Evolutionary conservation across 139 green algal genomes (phyloP).

Genomic region (Coelastrella sp.): DNA sequence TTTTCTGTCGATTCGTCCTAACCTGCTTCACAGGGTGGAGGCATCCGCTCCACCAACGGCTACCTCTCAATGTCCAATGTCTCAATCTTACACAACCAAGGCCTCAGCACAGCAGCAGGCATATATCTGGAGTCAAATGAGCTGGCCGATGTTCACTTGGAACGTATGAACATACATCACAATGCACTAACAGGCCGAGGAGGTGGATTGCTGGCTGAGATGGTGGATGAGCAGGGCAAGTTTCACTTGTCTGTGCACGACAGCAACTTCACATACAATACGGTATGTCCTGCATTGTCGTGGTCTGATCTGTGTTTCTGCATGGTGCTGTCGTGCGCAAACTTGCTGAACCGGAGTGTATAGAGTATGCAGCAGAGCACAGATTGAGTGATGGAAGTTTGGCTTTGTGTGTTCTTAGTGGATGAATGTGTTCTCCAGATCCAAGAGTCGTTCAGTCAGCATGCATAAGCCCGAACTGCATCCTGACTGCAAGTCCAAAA

Average conservation of each 20-base stretch:
- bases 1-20: too few species aligned
- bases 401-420: background rate
- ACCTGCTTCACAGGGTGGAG: constrained; percentile 2
- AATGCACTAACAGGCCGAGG: constrained; percentile 6
- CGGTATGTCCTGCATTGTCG: background rate
- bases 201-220: constrained; percentile 23
- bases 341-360: too few species aligned
- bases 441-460: too few species aligned
- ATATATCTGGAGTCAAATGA: constrained; percentile 35
- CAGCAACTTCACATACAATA: constrained; percentile 36
- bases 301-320: background rate
- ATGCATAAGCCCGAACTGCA: too few species aligned
- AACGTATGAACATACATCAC: background rate
- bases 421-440: background rate
- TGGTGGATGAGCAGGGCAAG: constrained; percentile 6
- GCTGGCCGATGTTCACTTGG: background rate
- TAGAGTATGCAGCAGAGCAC: background rate
- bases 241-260: background rate
- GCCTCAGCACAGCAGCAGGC: constrained; percentile 28
- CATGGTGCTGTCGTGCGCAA: background rate
- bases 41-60: constrained; percentile 25
- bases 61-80: background rate
- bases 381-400: background rate
- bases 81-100: background rate
- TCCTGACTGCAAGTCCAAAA: background rate